Evolutionary conservation across 805 yeast genomes (phyloP).

Genomic region (Schwanniomyces polymorphus): DNA sequence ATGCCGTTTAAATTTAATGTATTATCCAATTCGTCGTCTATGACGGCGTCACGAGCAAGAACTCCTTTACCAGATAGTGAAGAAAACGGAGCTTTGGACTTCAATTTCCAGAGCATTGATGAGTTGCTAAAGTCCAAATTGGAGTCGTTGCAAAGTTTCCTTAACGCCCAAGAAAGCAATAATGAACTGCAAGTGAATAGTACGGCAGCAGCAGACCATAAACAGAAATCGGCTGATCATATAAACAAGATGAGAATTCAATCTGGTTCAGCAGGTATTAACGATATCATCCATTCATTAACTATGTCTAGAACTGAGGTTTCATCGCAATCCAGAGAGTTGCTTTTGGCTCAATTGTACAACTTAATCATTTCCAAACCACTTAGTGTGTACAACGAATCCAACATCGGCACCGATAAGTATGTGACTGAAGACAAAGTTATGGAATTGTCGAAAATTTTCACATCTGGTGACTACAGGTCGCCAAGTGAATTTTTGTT

Average conservation of each 20-base stretch:
- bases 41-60: constrained; percentile 32
- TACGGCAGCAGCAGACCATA: constrained; percentile 12
- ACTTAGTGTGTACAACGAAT: constrained; percentile 33
- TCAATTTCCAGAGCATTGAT: constrained; percentile 33
- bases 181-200: constrained; percentile 9
- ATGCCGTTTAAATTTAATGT: constrained; percentile 2
- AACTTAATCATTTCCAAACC: constrained; percentile 47
- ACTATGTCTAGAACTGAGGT: constrained; percentile 43
- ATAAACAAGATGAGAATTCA: constrained; percentile 36
- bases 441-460: constrained; percentile 31
- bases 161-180: constrained; percentile 10
- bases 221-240: constrained; percentile 27
- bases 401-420: constrained; percentile 32
- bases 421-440: constrained; percentile 39
- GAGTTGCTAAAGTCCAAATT: constrained; percentile 32
- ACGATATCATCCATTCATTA: constrained; percentile 46
- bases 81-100: constrained; percentile 35
- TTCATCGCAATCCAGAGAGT: constrained; percentile 46
- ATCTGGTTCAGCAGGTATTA: constrained; percentile 36
- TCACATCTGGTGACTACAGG: constrained; percentile 31
- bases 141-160: constrained; percentile 25
- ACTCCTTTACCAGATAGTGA: constrained; percentile 36
- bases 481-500: constrained; percentile 41
- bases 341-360: constrained; percentile 51
- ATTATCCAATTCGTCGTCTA: constrained; percentile 28